Evolutionary conservation across 495 filamentous ascomycete genomes (phyloP).

Genomic region (Xylaria acuta): DNA sequence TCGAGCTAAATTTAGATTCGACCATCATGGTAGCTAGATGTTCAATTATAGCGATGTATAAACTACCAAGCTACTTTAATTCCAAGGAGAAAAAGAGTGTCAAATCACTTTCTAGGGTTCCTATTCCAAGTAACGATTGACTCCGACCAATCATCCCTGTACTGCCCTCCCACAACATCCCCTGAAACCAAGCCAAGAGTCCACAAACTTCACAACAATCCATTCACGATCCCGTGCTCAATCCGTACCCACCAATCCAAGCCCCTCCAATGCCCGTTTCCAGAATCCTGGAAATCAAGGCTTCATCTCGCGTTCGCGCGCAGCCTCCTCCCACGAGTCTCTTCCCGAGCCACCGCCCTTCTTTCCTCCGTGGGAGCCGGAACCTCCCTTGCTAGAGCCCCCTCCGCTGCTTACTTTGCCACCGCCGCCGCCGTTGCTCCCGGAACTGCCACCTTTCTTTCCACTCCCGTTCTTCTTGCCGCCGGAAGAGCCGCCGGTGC

Average conservation of each 20-base stretch:
- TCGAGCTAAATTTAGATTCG: not conserved
- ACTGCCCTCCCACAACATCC: not conserved
- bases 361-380: conserved; percentile 15
- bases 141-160: not conserved
- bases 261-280: not conserved
- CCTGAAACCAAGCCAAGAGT: not conserved
- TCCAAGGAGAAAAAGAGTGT: not conserved
- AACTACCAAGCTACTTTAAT: not conserved
- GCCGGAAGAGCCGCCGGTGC: conserved; percentile 9
- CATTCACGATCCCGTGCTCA: not conserved
- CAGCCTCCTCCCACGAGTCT: conserved; percentile 23
- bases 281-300: not conserved
- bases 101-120: not conserved
- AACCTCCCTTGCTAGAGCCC: conserved; percentile 8
- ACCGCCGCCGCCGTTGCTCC: not conserved
- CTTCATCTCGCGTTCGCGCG: conserved; percentile 15
- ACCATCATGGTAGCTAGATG: not conserved
- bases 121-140: not conserved
- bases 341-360: conserved; percentile 9
- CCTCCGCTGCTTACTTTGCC: conserved; percentile 10
- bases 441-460: not conserved
- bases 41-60: not conserved
- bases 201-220: not conserved
- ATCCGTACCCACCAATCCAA: not conserved
- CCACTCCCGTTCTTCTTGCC: not conserved